Evolutionary conservation across 2,329 filamentous ascomycete genomes (phyloP), one percentile per base, ranked within the genome.

Genomic region (Aspergillus phoenicis): DNA sequence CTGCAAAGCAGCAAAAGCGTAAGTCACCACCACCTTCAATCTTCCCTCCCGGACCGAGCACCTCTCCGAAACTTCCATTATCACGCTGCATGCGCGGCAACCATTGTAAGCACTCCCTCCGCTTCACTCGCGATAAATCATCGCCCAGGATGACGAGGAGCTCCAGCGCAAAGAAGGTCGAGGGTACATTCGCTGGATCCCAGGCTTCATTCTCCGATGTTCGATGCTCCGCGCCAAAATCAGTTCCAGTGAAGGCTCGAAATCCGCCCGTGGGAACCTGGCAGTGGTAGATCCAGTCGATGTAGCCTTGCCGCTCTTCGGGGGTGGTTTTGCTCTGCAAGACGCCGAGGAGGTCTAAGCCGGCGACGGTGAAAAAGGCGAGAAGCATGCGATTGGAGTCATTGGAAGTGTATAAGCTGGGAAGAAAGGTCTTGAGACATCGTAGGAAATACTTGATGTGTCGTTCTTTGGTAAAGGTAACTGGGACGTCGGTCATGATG

Each of bases 401-500:
- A 75, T 90, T 95, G 74, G 88, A 84, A 15, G 91, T 96, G 81
- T 98, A 99, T 64, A 87, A 84, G 49, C 88, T 84, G 0, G 95
- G 95, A 6, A 99, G 87, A 63, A 89, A 85, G 24, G 89, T 89
- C 74, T 89, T 90, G 66, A 95, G 85, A 75, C 94, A 97, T 73
- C 93, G 89, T 66, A 93, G 86, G 89, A 93, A 99, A 84, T 97
- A 99, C 73, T 90, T 91, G 73, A 95, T 82, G 75, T 99, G 95
- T 60, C 83, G 85, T 52, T 85, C 81, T 60, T 83, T 86, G 72
- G 72, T 72, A 63, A 79, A 75, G 20, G 59, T 57, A 17, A 69
- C 59, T 36, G 69, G 20, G 41, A 45, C 41, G 41, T 45, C 69
- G 28, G 70, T 63, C 73, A 76, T 75, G 52, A 47, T 66, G 57